Base-by-base conservation (phyloP, 179 eudicot genomes). In the Drosera spatulata region DNA sequence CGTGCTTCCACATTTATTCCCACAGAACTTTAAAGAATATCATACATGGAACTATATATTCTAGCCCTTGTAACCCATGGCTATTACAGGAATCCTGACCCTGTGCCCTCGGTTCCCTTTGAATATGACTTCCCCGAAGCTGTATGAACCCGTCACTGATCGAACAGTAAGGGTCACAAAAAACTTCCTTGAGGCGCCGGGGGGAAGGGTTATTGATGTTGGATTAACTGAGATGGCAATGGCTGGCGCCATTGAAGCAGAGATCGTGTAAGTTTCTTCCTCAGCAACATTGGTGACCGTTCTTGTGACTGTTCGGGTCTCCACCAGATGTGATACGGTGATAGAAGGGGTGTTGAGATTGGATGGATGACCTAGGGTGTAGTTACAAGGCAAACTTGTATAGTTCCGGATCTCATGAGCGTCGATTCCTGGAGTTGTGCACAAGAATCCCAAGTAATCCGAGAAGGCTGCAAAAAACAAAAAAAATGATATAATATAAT, bases 61-160 rank as follows among this genome's bases (percentile, higher is more conserved):
- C 44, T 6, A 9, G 70, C 86, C 66, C 55, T 80, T 58, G 68
- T 80, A 84, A 55, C 95, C 91, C 95, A 80, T 86, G n/a, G 89
- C 97, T 58, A 82, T 85, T 4, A 93, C 95, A 2, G 96, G 99
- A 61, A 93, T 84, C 63, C 87, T 80, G 52, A 93, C 97, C 72
- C 75, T 93, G 68, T 93, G 99, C 50, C 96, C 90, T 77, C 95
- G 69, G 71, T 81, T 89, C 46, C 99, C 99, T 69, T 89, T 89
- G 77, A 93, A 37, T 61, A 69, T 49, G 56, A 93, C 91, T 76
- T 81, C 80, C 1, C 99, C 99, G 62, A 93, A 93, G 45, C 80
- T 70, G 72, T 89, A 93, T 45, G 69, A 11, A 15, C 87, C 85
- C 0, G 86, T 82, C 37, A 85, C 66, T 1, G 95, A 93, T 39